Base-by-base conservation (phyloP, 257 asterid species). In the Petunia axillaris region DNA sequence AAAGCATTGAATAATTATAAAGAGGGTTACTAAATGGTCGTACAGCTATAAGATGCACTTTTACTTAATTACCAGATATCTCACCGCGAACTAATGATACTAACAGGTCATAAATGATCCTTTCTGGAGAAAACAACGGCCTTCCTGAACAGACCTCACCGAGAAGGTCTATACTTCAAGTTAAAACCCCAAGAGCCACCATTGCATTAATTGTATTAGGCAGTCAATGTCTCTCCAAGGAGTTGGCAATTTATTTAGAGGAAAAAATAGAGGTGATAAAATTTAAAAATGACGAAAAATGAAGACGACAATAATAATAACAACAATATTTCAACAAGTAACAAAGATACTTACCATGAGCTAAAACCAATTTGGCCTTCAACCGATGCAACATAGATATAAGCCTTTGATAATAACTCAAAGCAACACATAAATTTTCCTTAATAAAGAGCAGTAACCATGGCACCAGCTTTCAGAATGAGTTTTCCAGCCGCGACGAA, bases 401-500 rank as follows among this genome's bases (percentile, higher is more conserved):
- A 43, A 43, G 36, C 62, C 78, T 73, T 58, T 6, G 78, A 13
- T 73, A n/a, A 68, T 67, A 41, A 67, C 75, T 52, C 25, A 71
- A 71, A 71, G 50, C 58, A 5, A 35, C 62, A 48, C 46, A 52
- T 36, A 16, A 25, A 13, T 5, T 73, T 50, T 15, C 78, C 78
- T 11, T 50, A 46, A 6, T 73, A 50, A 73, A 36, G 46, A 73
- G 13, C 44, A 35, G 44, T 10, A 71, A 73, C 63, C 36, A 52
- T 60, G 6, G 50, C 14, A 35, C 78, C 63, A 73, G 63, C 63
- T 36, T 52, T 50, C 52, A 73, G 63, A 38, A 50, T 73, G 63
- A 52, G 48, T 73, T 73, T 73, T 73, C 78, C 63, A 73, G 63
- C 78, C 8, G 52, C 3, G 78, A 73, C 36, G 62, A 73, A 52